Conservation (phyloP, 106 monocot species). For the Narthecium ossifragum region DNA sequence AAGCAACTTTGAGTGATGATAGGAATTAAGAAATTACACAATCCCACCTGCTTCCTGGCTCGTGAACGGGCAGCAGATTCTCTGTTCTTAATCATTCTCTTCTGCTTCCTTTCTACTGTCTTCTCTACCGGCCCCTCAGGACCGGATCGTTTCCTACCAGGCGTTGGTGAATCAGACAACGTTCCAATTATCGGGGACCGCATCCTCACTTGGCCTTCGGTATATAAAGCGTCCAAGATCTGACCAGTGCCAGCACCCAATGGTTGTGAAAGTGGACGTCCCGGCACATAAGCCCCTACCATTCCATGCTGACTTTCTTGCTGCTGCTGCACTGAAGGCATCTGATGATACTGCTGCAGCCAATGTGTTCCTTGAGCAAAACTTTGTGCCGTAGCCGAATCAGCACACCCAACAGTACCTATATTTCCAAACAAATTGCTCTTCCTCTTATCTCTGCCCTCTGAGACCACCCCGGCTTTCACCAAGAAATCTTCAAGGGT, state of each 20-base stretch:
- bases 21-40: too few species aligned
- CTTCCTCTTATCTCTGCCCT: slow-evolving; percentile 6
- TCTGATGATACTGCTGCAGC: slow-evolving; percentile 23
- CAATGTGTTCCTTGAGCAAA: slow-evolving; percentile 9
- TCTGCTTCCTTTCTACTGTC: slow-evolving; percentile 42
- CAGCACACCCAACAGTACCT: too few species aligned
- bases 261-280: slow-evolving; percentile 1
- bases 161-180: slow-evolving; percentile 8
- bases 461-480: slow-evolving; percentile 30
- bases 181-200: slow-evolving; percentile 2
- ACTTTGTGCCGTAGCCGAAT: too few species aligned
- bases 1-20: too few species aligned
- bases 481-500: slow-evolving; percentile 65
- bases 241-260: slow-evolving; percentile 2
- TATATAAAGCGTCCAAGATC: slow-evolving; percentile 12
- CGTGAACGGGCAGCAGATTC: slow-evolving; percentile 58
- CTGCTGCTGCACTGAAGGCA: too few species aligned
- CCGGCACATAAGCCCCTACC: slow-evolving; percentile 7
- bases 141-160: slow-evolving; percentile 26
- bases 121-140: slow-evolving; percentile 16
- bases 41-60: slow-evolving; percentile 44
- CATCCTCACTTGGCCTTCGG: slow-evolving; percentile 4
- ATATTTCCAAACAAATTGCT: slow-evolving; percentile 1
- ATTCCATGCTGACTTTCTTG: too few species aligned
- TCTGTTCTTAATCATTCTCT: slow-evolving; percentile 61